These are phyloP conservation scores for Podospora conica DNA, from an alignment of 495 filamentous ascomycete species.

Conservation along the genomic window DNA sequence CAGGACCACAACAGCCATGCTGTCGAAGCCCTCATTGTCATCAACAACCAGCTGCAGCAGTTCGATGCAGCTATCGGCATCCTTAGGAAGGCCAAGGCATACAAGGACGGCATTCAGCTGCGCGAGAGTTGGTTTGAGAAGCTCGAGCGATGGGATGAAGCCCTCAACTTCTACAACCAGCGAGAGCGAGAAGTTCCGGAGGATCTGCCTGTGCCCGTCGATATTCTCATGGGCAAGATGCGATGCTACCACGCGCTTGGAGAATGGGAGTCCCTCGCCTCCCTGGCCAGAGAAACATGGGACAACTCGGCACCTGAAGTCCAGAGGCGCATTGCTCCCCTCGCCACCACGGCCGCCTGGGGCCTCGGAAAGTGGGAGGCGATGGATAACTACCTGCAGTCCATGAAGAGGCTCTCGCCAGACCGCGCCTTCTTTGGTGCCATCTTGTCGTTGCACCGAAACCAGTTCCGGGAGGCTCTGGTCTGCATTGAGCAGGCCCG, in stretches of 20 bases:
- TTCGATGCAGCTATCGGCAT: slow-evolving; percentile 97
- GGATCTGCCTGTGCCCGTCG: slow-evolving; percentile 60
- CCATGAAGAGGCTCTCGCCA: slow-evolving; percentile 88
- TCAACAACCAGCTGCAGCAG: slow-evolving; percentile 97
- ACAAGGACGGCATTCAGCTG: slow-evolving; percentile 82
- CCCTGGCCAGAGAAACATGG: slow-evolving; percentile 89
- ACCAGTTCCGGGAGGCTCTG: slow-evolving; percentile 84
- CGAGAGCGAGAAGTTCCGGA: slow-evolving; percentile 62
- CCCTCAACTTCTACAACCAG: slow-evolving; percentile 82
- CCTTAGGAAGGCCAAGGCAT: slow-evolving; percentile 85
- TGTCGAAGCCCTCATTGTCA: slow-evolving; percentile 93
- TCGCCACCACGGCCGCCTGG: slow-evolving; percentile 97
- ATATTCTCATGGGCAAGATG: slow-evolving; percentile 99
- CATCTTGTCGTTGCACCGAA: slow-evolving; percentile 86
- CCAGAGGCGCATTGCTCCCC: slow-evolving; percentile 77
- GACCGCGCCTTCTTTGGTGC: slow-evolving; percentile 97
- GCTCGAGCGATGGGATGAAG: slow-evolving; percentile 95
- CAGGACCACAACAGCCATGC: slow-evolving; percentile 94
- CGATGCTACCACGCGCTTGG: slow-evolving; percentile 94
- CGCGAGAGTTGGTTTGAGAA: slow-evolving; percentile 99
- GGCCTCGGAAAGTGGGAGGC: slow-evolving; percentile 92
- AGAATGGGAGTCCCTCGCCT: slow-evolving; percentile 89
- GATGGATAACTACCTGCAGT: slow-evolving; percentile 92
- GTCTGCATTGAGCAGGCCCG: slow-evolving; percentile 83
- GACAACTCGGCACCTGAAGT: slow-evolving; percentile 76